Conservation (phyloP, 2,329 filamentous ascomycete genomes). For the Colletotrichum falcatum region DNA sequence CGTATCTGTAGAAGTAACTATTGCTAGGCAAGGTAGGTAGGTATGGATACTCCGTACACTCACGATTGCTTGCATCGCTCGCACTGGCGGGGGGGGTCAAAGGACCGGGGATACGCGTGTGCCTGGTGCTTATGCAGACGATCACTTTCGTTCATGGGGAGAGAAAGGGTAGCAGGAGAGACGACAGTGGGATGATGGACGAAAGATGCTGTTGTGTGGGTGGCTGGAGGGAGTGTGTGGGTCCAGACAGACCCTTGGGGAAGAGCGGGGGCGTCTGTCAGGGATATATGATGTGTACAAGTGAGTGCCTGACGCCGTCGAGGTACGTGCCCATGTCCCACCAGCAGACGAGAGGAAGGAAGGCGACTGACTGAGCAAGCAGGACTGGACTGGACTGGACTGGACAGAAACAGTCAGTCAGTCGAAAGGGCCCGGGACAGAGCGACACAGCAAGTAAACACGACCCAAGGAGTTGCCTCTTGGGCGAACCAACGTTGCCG, state of each 20-base stretch:
- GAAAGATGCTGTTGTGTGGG: too few species aligned
- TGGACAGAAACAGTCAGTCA: not conserved
- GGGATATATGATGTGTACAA: not conserved
- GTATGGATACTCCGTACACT: too few species aligned
- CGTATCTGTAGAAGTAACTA: conserved; percentile 16
- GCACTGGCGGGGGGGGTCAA: not conserved
- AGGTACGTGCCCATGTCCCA: not conserved
- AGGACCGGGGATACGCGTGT: not conserved
- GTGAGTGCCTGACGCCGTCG: not conserved
- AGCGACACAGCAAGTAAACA: conserved; percentile 1
- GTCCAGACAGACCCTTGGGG: conserved; percentile 14
- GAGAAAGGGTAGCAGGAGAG: too few species aligned
- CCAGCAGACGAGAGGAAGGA: not conserved
- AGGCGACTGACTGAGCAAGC: not conserved
- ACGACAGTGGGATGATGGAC: conserved; percentile 23
- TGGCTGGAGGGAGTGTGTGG: conserved; percentile 30
- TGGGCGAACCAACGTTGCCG: conserved; percentile 1
- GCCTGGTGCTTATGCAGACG: not conserved
- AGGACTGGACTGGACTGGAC: not conserved
- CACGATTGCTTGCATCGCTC: not conserved
- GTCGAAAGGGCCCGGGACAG: not conserved
- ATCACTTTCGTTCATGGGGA: not conserved
- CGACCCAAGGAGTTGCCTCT: not conserved
- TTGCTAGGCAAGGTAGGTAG: too few species aligned
- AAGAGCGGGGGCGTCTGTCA: not conserved